Evolutionary conservation across 1,284 basidiomycete genomes (phyloP).

Genomic region (Naganishia sp.): DNA sequence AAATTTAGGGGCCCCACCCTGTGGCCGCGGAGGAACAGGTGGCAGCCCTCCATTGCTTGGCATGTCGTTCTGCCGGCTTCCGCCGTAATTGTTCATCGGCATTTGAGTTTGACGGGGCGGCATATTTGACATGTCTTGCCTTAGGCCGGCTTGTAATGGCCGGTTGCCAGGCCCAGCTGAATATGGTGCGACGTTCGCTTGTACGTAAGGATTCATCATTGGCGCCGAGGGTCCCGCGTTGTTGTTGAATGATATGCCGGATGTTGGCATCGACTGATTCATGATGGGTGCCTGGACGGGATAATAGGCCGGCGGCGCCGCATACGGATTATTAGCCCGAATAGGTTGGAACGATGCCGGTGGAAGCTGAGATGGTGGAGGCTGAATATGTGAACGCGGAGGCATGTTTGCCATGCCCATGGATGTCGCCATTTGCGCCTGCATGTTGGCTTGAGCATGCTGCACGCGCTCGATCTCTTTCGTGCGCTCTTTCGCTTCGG

Average conservation of each 20-base stretch:
- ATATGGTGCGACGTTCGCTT: not conserved
- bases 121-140: not conserved
- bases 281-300: conserved; percentile 5
- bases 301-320: conserved; percentile 6
- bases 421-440: conserved; percentile 18
- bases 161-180: not conserved
- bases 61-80: conserved; percentile 15
- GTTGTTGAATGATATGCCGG: conserved; percentile 11
- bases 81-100: conserved; percentile 4
- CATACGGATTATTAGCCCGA: conserved; percentile 12
- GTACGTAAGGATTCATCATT: conserved; percentile 8
- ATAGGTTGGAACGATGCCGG: conserved; percentile 5
- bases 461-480: conserved; percentile 20
- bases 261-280: not conserved
- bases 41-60: conserved; percentile 5
- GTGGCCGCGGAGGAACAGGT: not conserved
- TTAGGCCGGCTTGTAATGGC: not conserved
- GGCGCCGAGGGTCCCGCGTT: not conserved
- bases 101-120: not conserved
- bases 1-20: not conserved
- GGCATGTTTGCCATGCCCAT: conserved; percentile 9
- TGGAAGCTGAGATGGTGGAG: not conserved
- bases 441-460: conserved; percentile 20
- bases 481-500: conserved; percentile 20
- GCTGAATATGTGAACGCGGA: conserved; percentile 1